Base-by-base conservation (phyloP, 108 stramenopile genomes). In the Epithemia pelagica region DNA sequence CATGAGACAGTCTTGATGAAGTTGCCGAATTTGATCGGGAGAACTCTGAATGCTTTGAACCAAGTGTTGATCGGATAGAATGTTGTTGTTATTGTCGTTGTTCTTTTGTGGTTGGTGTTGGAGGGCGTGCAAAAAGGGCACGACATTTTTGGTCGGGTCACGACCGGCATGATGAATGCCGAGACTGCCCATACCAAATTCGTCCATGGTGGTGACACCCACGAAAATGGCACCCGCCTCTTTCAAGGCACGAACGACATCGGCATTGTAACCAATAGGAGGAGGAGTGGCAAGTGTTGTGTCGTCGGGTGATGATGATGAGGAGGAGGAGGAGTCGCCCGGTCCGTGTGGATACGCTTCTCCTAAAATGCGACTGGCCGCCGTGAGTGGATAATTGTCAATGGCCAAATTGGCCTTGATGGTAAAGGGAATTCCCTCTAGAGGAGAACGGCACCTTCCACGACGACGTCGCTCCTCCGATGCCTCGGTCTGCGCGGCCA, bases 111-210 rank as follows among this genome's bases (percentile, higher is more conserved):
- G 37, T 21, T 58, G 18, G 7, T 27, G 56, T 7, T 27, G 15
- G 8, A 58, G 26, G 7, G 15, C 15, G 26, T 27, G 56, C 25
- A 58, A 7, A 8, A 84, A 77, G 19, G 87, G 78, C 57, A 80
- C 26, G 37, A 89, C 86, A 70, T 91, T 91, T 67, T 84, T 83
- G 19, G 81, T 82, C 2, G 58, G 57, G 30, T 31, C 63, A 30
- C 62, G n/a, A 60, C 24, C 33, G 69, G 64, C 70, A 60, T 55
- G 60, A 69, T 95, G 84, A 19, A 68, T 81, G 55, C 90, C 90
- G 52, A 89, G 72, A 61, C 87, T 87, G 10, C 97, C 97, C 97
- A 99, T 97, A 0, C 89, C 97, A 81, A 98, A 97, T 81, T 99
- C 97, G 70, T 97, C 96, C 96, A 96, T 87, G 73, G 90, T 96